Percentiles rank a stretch among this genome's conserved stretches.
Conservation (phyloP, 2,329 filamentous ascomycete species). For the Arthroderma sp. region DNA sequence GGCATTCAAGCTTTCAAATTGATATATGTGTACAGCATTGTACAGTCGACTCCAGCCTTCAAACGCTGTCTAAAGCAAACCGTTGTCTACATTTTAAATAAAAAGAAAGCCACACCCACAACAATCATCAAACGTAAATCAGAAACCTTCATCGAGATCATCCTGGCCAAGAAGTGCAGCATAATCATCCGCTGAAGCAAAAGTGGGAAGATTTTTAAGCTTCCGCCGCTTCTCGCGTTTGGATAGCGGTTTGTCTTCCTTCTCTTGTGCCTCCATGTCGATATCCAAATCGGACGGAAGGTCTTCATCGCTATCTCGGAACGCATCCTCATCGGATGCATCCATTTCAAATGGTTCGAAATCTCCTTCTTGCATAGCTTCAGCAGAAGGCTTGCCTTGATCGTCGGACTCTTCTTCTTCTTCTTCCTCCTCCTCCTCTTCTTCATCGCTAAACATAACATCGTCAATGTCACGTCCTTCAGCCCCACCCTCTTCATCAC, state of each 20-base stretch:
- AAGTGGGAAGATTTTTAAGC: constrained; percentile 78
- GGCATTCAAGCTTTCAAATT: too few relatives aligned
- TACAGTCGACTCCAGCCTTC: too few relatives aligned
- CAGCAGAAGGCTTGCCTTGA: constrained; percentile 13
- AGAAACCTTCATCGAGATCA: neutral
- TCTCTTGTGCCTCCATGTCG: constrained; percentile 26
- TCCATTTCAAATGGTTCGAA: constrained; percentile 35
- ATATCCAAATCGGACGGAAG: constrained; percentile 38
- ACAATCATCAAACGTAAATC: too few relatives aligned
- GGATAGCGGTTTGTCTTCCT: constrained; percentile 25
- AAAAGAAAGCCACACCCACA: too few relatives aligned
- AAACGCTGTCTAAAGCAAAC: too few relatives aligned
- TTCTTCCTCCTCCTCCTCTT: constrained; percentile 14
- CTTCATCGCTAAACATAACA: constrained; percentile 10
- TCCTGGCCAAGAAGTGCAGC: constrained; percentile 68
- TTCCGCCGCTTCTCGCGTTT: constrained; percentile 58
- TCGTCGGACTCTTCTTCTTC: constrained; percentile 14
- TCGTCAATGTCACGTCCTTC: constrained; percentile 20
- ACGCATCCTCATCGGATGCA: constrained; percentile 33
- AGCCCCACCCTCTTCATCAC: constrained; percentile 29
- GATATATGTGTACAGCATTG: too few relatives aligned
- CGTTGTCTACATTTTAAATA: too few relatives aligned
- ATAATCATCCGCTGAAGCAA: constrained; percentile 89
- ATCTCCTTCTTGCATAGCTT: constrained; percentile 42
- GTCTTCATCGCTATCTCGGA: constrained; percentile 42